Conservation (phyloP, 2,329 filamentous ascomycete species). For the Nigrospora sphaerica region DNA sequence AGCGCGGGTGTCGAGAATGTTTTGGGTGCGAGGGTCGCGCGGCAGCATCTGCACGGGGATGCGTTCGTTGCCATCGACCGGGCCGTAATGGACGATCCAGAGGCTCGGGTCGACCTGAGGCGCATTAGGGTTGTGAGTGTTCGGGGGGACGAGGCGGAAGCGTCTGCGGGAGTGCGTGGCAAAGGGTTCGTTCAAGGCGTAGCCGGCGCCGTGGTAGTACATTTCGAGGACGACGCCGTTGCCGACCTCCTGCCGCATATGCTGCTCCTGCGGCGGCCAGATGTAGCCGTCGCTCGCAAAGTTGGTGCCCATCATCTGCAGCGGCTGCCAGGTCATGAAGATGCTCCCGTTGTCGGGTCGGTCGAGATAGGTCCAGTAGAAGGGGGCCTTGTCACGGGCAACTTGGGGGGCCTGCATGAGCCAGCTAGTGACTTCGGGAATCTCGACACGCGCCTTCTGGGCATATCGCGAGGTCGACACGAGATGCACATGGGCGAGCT, state of each 20-base stretch:
- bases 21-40: conserved; percentile 53
- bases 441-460: conserved; percentile 59
- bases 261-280: conserved; percentile 77
- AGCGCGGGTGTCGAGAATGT: conserved; percentile 52
- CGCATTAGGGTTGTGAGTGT: conserved; percentile 60
- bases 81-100: conserved; percentile 88
- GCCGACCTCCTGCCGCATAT: conserved; percentile 66
- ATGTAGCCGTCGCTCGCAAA: conserved; percentile 90
- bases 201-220: conserved; percentile 75
- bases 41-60: conserved; percentile 63
- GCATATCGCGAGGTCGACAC: conserved; percentile 81
- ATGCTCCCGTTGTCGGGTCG: conserved; percentile 75
- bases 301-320: conserved; percentile 60
- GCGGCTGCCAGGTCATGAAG: conserved; percentile 82
- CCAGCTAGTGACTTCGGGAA: conserved; percentile 75
- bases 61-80: conserved; percentile 65
- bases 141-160: conserved; percentile 74
- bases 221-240: conserved; percentile 72
- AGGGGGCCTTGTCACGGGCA: conserved; percentile 74
- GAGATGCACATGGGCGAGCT: conserved; percentile 87
- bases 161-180: conserved; percentile 75
- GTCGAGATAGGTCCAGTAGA: conserved; percentile 91
- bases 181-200: conserved; percentile 65
- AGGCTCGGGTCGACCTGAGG: conserved; percentile 71
- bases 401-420: conserved; percentile 79